These are phyloP conservation scores for Flaveria sonorensis DNA, from an alignment of 129 eudicot genomes.

Conservation along the genomic window DNA sequence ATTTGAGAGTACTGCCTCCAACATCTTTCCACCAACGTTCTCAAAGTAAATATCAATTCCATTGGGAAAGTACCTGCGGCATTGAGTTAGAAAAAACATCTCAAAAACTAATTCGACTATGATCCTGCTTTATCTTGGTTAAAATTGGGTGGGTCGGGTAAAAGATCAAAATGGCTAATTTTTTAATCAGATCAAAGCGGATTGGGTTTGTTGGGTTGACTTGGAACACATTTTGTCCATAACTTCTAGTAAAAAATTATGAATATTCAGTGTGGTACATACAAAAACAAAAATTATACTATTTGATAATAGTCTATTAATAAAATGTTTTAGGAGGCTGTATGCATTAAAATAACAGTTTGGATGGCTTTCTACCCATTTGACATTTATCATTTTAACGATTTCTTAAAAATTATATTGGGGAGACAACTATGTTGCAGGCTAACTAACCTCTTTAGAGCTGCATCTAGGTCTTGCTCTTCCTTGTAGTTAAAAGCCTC, in stretches of 20 bases:
- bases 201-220: neutral
- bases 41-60: slow-evolving; percentile 50
- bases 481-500: slow-evolving; percentile 60
- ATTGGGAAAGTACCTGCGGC: slow-evolving; percentile 31
- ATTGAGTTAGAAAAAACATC: neutral
- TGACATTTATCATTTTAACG: neutral
- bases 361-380: neutral
- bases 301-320: too few species aligned
- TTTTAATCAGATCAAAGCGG: neutral
- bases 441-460: slow-evolving; percentile 41
- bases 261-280: neutral
- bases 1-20: slow-evolving; percentile 44
- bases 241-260: too few species aligned
- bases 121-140: neutral
- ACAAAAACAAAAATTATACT: too few species aligned
- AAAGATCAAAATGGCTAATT: neutral
- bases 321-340: neutral
- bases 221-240: neutral
- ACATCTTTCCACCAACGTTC: slow-evolving; percentile 42
- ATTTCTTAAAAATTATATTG: neutral
- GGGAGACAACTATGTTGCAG: neutral
- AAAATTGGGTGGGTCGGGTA: neutral
- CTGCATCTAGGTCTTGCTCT: slow-evolving; percentile 40
- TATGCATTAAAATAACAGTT: neutral
- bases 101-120: neutral